Conservation (phyloP, 805 yeast genomes). For the Candida pseudofarinosa region DNA sequence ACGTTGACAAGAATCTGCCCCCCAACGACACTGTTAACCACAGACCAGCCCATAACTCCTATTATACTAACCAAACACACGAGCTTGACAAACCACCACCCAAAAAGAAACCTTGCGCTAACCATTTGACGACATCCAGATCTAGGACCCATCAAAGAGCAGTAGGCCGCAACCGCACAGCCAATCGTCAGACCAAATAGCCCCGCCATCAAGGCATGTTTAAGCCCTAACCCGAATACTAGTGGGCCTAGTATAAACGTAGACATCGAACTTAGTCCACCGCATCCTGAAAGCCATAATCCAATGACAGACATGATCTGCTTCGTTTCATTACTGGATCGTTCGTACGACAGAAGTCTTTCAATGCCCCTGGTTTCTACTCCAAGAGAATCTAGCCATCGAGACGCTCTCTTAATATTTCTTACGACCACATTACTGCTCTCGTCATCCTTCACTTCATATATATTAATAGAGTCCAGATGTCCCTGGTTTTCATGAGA, state of each 20-base stretch:
- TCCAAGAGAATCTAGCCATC: constrained; percentile 44
- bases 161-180: constrained; percentile 73
- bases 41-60: constrained; percentile 91
- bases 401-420: background rate
- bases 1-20: constrained; percentile 75
- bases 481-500: background rate
- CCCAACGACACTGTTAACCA: constrained; percentile 83
- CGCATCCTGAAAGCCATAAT: constrained; percentile 81
- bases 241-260: constrained; percentile 75
- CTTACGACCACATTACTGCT: background rate
- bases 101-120: constrained; percentile 72
- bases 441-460: constrained; percentile 1
- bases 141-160: constrained; percentile 84
- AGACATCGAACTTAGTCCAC: constrained; percentile 87
- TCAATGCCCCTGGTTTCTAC: constrained; percentile 82
- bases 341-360: constrained; percentile 62
- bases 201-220: constrained; percentile 60
- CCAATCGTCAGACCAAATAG: constrained; percentile 63
- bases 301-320: constrained; percentile 52
- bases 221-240: constrained; percentile 64
- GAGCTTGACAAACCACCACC: constrained; percentile 79
- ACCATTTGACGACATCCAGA: constrained; percentile 91
- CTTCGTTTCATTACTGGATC: constrained; percentile 38
- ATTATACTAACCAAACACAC: constrained; percentile 67
- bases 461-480: background rate